Base-by-base conservation (phyloP, 2,329 filamentous ascomycete species). In the Monosporascus sp. region DNA sequence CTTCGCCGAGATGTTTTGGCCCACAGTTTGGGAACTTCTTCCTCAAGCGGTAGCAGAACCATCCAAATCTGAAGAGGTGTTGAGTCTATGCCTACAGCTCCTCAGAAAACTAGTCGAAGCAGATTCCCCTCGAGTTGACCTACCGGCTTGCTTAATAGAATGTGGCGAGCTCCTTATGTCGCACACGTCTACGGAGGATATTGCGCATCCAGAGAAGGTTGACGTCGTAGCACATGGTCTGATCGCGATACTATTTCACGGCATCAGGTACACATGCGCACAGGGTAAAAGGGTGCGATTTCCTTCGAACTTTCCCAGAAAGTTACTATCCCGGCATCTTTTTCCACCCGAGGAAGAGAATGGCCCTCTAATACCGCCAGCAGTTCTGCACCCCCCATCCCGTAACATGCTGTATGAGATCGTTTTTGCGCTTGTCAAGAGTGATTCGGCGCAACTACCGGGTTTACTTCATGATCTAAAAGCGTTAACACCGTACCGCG, bases 251-350 rank as follows among this genome's bases (percentile, higher is more conserved):
- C 45, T 76, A 17, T 63, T 66, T 40, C 58, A 61, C 20, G 61
- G 62, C 5, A 55, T 68, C 44, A 62, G 60, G 38, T 58, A 71
- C 18, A 44, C 70, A 22, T 60, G 58, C 38, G 56, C 54, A 18
- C 54, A 55, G 17, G 57, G 61, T n/a, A 56, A 62, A 24, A 49
- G 51, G 5, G n/a, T 63, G 17, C 54, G 55, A 43, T 53, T 60
- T 17, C 40, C 51, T 7, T 60, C 58, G 4, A 54, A 58, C 20
- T 67, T 74, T 47, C 74, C 77, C 9, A 72, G 74, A 50, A 70
- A 71, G 3, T 65, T 91, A 1, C 82, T 91, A 60, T 80, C 77
- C 64, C 79, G 74, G 52, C 85, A 87, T 61, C 72, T 91, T 1
- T 90, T 90, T 59, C 87, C 88, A 0, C 74, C 77, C 1, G 65